A percentile compares a stretch with the other conserved stretches of the same genome.
Conservation (phyloP, 768 basidiomycete genomes). For the Pleurotus djamor region DNA sequence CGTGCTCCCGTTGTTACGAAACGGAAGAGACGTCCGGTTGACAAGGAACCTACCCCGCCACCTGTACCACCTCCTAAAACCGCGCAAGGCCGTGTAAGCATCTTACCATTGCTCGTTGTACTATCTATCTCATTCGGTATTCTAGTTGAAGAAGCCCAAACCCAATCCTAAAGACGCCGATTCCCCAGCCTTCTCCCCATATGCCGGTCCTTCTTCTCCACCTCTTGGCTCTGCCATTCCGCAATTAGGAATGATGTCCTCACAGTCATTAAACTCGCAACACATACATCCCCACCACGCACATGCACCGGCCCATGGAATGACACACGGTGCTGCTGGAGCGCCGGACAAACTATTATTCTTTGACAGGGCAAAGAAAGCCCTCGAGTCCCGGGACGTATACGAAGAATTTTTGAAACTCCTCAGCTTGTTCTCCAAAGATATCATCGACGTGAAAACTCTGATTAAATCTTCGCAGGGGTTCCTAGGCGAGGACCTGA, state of each 20-base stretch:
- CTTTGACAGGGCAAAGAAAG: conserved; percentile 90
- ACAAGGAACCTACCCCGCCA: conserved; percentile 58
- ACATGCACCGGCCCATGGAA: conserved; percentile 21
- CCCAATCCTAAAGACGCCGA: conserved; percentile 59
- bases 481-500: conserved; percentile 83
- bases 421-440: conserved; percentile 85
- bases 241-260: conserved; percentile 13
- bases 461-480: conserved; percentile 78
- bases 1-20: conserved; percentile 45
- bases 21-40: conserved; percentile 59
- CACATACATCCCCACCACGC: conserved; percentile 17
- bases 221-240: conserved; percentile 17
- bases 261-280: conserved; percentile 14
- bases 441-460: conserved; percentile 83
- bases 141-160: conserved; percentile 63
- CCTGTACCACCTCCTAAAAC: conserved; percentile 54
- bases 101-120: not conserved
- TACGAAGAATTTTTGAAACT: conserved; percentile 97
- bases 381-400: conserved; percentile 69
- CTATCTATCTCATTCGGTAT: conserved; percentile 2
- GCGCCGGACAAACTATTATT: conserved; percentile 82
- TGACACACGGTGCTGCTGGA: conserved; percentile 28
- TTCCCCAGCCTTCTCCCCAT: conserved; percentile 52
- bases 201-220: conserved; percentile 42
- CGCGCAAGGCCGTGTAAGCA: conserved; percentile 44